phyloP scores from a whole-genome alignment of 169 alveolate species.

The Eimeria maxima region DNA sequence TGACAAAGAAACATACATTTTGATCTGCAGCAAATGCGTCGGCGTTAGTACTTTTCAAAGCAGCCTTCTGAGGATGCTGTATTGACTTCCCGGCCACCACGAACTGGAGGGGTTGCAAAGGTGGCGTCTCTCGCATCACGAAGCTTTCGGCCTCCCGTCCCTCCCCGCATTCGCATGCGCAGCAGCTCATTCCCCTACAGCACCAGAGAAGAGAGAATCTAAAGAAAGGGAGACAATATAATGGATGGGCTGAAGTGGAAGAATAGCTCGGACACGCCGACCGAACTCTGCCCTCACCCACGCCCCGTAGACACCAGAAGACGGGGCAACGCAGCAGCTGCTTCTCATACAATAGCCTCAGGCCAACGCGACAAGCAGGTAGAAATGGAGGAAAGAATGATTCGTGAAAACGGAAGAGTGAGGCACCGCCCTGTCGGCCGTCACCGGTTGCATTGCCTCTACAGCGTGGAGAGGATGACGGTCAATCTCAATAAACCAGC shows the following conservation, averaged over 20 bases:
- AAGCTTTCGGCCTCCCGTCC: conserved; percentile 48
- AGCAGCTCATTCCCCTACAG: conserved; percentile 55
- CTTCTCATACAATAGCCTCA: background rate
- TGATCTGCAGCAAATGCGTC: conserved; percentile 82
- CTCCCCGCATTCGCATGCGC: conserved; percentile 58
- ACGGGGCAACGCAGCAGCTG: background rate
- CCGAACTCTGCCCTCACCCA: background rate
- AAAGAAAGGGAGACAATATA: background rate
- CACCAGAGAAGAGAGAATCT: background rate
- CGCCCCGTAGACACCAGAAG: background rate
- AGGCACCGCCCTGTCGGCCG: conserved; percentile 23
- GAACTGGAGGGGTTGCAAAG: conserved; percentile 52
- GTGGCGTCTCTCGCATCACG: conserved; percentile 39
- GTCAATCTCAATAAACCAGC: background rate
- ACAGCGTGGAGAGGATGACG: background rate
- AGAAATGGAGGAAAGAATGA: background rate
- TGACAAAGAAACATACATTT: conserved; percentile 12
- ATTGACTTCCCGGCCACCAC: conserved; percentile 77
- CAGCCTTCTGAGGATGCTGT: conserved; percentile 84
- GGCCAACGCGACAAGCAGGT: background rate
- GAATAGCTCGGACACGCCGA: background rate
- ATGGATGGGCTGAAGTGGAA: background rate
- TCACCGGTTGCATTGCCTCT: background rate
- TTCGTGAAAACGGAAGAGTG: background rate
- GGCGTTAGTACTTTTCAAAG: conserved; percentile 59